Evolutionary conservation across 306 rosid genomes (phyloP), one percentile per base, ranked within the genome.

Genomic region (Quercus suber): DNA sequence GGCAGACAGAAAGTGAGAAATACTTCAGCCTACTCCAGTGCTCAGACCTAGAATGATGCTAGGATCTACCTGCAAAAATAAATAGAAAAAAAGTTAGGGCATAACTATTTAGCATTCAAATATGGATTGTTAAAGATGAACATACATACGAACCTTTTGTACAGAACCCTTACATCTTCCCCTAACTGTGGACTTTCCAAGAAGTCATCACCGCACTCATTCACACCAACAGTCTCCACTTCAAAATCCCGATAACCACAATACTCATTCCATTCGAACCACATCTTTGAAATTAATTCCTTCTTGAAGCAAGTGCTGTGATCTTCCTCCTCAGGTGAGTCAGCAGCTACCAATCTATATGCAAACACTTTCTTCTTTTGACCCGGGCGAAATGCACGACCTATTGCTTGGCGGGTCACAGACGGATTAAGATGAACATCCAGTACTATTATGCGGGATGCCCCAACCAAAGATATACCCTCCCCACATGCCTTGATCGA

Each of bases 401-500:
- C 99, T 20, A 95, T 88, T 69, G 98, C 99, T 80, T 95, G 99
- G 27, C 99, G 93, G 41, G 98, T 91, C 56, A 95, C 98, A 1
- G 99, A 95, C 0, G 99, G 99, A 76, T 95, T 95, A 3, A 95
- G 89, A 81, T 87, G 99, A 20, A 95, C 92, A 65, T 95, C 99
- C 80, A 95, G 78, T 19, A 95, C 86, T 17, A 95, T 79, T 23
- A 95, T 75, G 21, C 97, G 95, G 11, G 99, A 95, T 30, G 99
- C 99, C 60, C 99, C 99, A 65, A 95, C 98, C 79, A 93, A 74
- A 19, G 99, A 95, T 61, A 95, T 95, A 12, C 99, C 99, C 83
- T 95, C 99, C 28, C 99, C 99, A 56, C 99, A 95, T 2, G 99
- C 99, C 87, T 95, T 95, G 68, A 95, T 95, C 4, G 99, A 95